Evolutionary conservation across 345 rosid genomes (phyloP).

Genomic region (Rhodamnia argentea): DNA sequence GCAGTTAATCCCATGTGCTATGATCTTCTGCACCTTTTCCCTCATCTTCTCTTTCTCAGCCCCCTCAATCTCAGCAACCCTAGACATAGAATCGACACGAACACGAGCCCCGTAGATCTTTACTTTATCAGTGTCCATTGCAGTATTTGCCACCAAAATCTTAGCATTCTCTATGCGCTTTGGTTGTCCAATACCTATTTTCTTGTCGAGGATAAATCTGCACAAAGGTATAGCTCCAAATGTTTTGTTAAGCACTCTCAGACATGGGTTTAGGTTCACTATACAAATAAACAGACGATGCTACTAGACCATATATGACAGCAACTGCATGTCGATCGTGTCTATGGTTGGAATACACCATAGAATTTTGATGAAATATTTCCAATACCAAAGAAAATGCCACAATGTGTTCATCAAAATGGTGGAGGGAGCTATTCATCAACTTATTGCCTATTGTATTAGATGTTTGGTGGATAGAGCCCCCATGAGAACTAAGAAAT

Average conservation of each 20-base stretch:
- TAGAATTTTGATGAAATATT: not conserved
- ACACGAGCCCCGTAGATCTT: constrained; percentile 99
- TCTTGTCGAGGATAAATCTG: constrained; percentile 98
- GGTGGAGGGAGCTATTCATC: not conserved
- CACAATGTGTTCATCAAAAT: not conserved
- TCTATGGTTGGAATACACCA: not conserved
- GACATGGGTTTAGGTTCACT: not conserved
- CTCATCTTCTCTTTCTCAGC: constrained; percentile 99
- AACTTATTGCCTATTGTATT: not conserved
- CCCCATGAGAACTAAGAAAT: not conserved
- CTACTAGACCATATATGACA: not conserved
- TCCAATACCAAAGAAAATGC: not conserved
- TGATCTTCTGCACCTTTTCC: constrained; percentile 92
- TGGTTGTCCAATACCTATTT: constrained; percentile 96
- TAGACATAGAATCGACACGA: constrained; percentile 96
- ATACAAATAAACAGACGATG: not conserved
- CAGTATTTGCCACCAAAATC: constrained; percentile 96
- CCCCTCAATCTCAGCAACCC: constrained; percentile 94
- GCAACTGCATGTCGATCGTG: not conserved
- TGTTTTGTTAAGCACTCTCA: not conserved
- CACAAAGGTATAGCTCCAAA: not conserved
- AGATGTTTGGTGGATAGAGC: not conserved
- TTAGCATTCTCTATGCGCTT: constrained; percentile 93
- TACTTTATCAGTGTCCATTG: constrained; percentile 99
- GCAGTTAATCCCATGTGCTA: constrained; percentile 90